A percentile compares a stretch with the other conserved stretches of the same genome.
Conservation (phyloP, 73 alveolate species). For the Tetrahymena thermophila region DNA sequence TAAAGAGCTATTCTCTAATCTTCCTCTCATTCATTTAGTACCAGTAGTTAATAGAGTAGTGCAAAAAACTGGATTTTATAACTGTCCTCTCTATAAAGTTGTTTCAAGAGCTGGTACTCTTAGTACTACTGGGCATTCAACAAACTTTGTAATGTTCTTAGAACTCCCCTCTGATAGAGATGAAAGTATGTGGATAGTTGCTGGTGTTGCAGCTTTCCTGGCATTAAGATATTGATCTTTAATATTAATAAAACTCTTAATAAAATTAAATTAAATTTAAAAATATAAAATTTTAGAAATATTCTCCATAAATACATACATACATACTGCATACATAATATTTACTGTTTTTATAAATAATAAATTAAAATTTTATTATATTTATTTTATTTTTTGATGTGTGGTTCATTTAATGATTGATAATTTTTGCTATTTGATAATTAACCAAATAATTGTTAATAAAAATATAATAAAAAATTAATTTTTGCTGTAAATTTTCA, state of each 20-base stretch:
- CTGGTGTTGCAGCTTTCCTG: conserved; percentile 92
- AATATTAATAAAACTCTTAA: neutral
- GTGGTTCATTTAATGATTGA: neutral
- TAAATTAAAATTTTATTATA: no score
- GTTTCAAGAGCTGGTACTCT: conserved; percentile 87
- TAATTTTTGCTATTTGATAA: neutral
- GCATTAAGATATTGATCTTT: conserved; percentile 71
- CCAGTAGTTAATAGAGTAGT: conserved; percentile 82
- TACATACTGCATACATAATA: neutral
- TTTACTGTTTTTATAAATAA: neutral
- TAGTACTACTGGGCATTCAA: conserved; percentile 91
- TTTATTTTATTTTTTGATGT: no score
- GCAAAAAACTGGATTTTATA: conserved; percentile 58
- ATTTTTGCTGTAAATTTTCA: neutral
- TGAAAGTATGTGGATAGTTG: conserved; percentile 81
- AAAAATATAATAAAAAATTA: neutral
- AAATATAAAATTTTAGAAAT: neutral
- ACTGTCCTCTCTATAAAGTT: conserved; percentile 73
- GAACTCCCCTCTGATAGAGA: conserved; percentile 81
- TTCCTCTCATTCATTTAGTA: conserved; percentile 81
- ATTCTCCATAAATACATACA: no score
- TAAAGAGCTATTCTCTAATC: conserved; percentile 77
- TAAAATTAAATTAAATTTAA: neutral
- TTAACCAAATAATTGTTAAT: no score
- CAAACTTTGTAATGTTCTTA: conserved; percentile 87